These are phyloP conservation scores for Leishmania major DNA, from an alignment of 208 protist species.

Conservation along the genomic window DNA sequence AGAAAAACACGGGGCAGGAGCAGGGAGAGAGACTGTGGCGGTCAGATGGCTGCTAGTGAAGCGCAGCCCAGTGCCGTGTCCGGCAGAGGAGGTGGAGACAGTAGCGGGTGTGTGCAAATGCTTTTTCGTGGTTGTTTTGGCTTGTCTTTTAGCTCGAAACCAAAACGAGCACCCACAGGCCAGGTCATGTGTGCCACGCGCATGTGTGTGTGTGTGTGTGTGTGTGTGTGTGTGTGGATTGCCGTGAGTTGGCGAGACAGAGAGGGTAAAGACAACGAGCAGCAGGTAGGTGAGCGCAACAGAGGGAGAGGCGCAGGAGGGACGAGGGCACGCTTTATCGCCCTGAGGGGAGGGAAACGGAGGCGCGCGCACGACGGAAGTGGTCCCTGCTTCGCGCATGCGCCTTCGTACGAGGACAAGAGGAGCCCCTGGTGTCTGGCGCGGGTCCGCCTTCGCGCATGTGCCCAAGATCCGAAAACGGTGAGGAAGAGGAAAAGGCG, in stretches of 20 bases:
- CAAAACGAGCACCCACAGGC: no score
- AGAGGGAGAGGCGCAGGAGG: background rate
- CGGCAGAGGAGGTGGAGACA: no score
- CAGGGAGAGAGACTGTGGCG: no score
- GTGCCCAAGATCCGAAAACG: background rate
- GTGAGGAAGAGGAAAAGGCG: background rate
- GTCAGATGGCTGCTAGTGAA: no score
- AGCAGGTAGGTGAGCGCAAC: background rate
- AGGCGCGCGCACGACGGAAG: background rate
- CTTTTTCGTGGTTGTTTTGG: no score
- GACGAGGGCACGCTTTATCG: background rate
- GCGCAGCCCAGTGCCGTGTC: no score
- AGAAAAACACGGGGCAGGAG: no score
- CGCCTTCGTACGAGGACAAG: background rate
- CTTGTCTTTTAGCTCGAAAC: no score
- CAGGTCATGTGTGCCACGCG: no score
- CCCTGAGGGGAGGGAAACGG: background rate
- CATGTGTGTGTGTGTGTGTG: conserved; percentile 13
- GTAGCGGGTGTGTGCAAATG: no score
- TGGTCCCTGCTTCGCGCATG: background rate
- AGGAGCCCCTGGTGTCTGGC: background rate
- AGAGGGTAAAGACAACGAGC: background rate
- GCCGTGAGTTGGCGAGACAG: background rate
- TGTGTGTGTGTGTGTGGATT: conserved; percentile 8
- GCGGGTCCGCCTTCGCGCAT: background rate